Evolutionary conservation across 2,329 filamentous ascomycete species (phyloP), one percentile per base, ranked within the genome.

Genomic region (Colletotrichum musicola): DNA sequence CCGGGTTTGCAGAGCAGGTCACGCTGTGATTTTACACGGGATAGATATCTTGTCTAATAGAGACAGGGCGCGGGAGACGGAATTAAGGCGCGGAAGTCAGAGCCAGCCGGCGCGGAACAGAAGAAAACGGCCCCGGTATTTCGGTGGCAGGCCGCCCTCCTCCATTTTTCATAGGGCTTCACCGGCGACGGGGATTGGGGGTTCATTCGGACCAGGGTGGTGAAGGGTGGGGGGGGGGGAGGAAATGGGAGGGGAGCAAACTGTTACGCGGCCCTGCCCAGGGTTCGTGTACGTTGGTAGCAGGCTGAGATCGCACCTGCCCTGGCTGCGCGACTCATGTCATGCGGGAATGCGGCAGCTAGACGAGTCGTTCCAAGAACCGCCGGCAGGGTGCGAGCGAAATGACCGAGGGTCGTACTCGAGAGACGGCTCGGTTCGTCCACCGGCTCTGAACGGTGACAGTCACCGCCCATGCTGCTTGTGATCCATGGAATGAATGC

Each of bases 281-380:
- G 46, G 59, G 47, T 55, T 51, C n/a, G 25, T 63, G 51, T 67
- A 30, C 63, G 57, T 56, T 62, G 63, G 50, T 62, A 62, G 47
- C 64, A 51, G 35, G 63, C 58, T 57, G 59, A 46, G 25, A 30
- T 22, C 20, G 13, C 46, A 22, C 50, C 60, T 25, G 61, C 47
- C 64, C 62, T 59, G 61, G 38, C 12, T 57, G 61, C 61, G 30
- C 65, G 65, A 64, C 61, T 68, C 64, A 59, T 68, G 64, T 38
- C 53, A 13, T 51, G 53, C 64, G 64, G 64, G 42, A 63, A 20
- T 30, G 18, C 59, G 53, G 53, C 53, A 51, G 53, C 18, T 20
- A 27, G 46, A 53, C 61, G 64, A 68, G 44, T 64, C 59, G 58
- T 44, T 47, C 42, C 60, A 46, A 30, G 59, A 47, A 63, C 13